phyloP scores from a whole-genome alignment of 106 monocot species.

The Ottelia alismoides region DNA sequence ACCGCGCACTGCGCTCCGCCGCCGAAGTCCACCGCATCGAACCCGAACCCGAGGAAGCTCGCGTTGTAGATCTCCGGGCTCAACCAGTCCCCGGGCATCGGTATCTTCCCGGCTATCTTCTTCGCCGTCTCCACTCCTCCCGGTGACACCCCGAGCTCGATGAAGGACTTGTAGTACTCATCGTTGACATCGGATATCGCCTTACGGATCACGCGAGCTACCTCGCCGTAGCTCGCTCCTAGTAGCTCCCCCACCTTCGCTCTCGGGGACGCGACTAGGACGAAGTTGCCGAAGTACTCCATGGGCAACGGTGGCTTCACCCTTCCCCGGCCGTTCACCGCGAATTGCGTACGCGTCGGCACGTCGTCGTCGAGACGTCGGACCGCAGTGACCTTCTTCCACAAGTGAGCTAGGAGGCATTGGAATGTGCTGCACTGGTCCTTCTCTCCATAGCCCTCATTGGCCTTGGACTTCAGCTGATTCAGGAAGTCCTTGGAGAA shows the following conservation, averaged over 20 bases:
- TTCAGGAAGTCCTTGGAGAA: constrained; percentile 1
- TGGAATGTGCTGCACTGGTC: constrained; percentile 8
- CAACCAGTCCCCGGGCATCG: neutral
- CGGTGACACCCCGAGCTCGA: constrained; percentile 8
- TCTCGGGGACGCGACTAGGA: constrained; percentile 8
- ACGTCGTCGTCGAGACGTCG: constrained; percentile 1
- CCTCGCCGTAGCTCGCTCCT: neutral
- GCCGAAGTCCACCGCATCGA: constrained; percentile 8
- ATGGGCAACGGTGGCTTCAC: constrained; percentile 8
- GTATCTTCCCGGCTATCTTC: neutral
- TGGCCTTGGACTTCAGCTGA: constrained; percentile 1
- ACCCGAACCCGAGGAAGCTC: constrained; percentile 7
- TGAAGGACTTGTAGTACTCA: constrained; percentile 9
- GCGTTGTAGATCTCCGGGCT: constrained; percentile 7
- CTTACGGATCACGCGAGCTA: constrained; percentile 2
- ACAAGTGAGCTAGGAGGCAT: constrained; percentile 5
- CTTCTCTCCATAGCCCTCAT: neutral
- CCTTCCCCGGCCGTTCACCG: constrained; percentile 10
- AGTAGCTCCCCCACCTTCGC: constrained; percentile 4
- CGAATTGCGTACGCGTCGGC: constrained; percentile 2
- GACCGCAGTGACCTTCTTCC: constrained; percentile 5
- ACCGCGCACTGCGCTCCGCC: neutral
- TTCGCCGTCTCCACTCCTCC: neutral
- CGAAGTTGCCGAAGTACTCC: constrained; percentile 10
- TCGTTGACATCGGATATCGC: constrained; percentile 4